Conservation (phyloP, 2,329 filamentous ascomycete species). For the Rutstroemia sp. region DNA sequence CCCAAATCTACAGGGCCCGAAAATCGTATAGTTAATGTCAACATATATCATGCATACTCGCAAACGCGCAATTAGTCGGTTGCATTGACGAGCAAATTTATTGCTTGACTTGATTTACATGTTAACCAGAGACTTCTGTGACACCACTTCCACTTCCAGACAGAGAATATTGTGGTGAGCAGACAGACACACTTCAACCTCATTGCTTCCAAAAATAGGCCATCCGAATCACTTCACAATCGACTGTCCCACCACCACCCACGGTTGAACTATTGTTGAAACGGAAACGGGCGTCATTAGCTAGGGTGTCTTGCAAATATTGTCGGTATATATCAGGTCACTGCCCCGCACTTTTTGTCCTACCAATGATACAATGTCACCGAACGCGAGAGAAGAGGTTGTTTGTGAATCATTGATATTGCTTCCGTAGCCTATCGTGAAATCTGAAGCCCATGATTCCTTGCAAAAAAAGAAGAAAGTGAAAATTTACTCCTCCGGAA, state of each 20-base stretch:
- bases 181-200: constrained; percentile 52
- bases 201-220: constrained; percentile 62
- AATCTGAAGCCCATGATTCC: constrained; percentile 40
- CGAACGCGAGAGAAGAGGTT: constrained; percentile 4
- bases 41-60: constrained; percentile 5
- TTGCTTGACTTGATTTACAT: constrained; percentile 26
- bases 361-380: constrained; percentile 1
- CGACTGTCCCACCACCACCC: constrained; percentile 22
- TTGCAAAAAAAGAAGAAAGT: constrained; percentile 34
- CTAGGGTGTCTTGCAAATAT: constrained; percentile 75
- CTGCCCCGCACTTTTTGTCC: background rate
- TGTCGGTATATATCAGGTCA: background rate
- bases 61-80: background rate
- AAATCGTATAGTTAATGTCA: constrained; percentile 3
- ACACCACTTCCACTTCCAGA: constrained; percentile 53
- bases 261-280: constrained; percentile 40
- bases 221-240: background rate
- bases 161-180: constrained; percentile 62
- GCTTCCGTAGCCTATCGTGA: constrained; percentile 38
- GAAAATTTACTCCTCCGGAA: constrained; percentile 81
- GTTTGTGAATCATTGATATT: constrained; percentile 28
- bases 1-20: background rate
- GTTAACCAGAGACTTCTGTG: constrained; percentile 62
- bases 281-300: constrained; percentile 49
- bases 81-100: background rate